Evolutionary conservation across 208 protist species (phyloP).

Genomic region (Porcisia deanei): DNA sequence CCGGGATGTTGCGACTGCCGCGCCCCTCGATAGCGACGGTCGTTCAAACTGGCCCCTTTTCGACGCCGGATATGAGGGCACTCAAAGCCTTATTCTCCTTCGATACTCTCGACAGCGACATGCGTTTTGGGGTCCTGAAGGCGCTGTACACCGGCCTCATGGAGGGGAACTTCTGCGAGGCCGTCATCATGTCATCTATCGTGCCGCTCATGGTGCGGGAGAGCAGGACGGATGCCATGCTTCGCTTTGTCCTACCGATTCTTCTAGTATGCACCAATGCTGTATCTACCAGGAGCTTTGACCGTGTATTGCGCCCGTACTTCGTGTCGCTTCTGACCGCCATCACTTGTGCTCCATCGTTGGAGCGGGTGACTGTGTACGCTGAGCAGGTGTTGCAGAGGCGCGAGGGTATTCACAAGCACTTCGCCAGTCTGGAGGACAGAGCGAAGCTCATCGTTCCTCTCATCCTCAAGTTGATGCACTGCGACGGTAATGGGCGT

Average conservation of each 20-base stretch:
- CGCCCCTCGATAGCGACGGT: conserved; percentile 35
- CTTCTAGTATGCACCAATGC: conserved; percentile 37
- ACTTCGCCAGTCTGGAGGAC: conserved; percentile 40
- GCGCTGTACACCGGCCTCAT: conserved; percentile 40
- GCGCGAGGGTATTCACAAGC: conserved; percentile 30
- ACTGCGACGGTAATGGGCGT: conserved; percentile 30
- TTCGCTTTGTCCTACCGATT: conserved; percentile 55
- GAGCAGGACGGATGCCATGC: conserved; percentile 38
- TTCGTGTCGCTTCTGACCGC: conserved; percentile 36
- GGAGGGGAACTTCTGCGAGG: conserved; percentile 35
- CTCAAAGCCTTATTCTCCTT: conserved; percentile 34
- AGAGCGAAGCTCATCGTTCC: conserved; percentile 36
- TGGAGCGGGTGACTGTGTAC: conserved; percentile 30
- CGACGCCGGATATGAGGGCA: conserved; percentile 39
- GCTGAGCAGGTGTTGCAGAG: conserved; percentile 55
- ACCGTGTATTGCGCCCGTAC: conserved; percentile 34
- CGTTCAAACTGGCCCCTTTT: conserved; percentile 41
- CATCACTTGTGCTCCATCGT: conserved; percentile 29
- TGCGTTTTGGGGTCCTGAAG: conserved; percentile 41
- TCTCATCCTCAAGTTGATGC: conserved; percentile 42
- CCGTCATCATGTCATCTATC: conserved; percentile 34
- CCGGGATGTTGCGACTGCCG: conserved; percentile 26
- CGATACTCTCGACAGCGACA: conserved; percentile 40
- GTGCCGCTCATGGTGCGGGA: conserved; percentile 56
- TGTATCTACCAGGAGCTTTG: conserved; percentile 34